Percentiles rank a stretch among this genome's conserved stretches.
Evolutionary conservation across 1,284 basidiomycete genomes (phyloP).

Genomic region (Malassezia dermatis): DNA sequence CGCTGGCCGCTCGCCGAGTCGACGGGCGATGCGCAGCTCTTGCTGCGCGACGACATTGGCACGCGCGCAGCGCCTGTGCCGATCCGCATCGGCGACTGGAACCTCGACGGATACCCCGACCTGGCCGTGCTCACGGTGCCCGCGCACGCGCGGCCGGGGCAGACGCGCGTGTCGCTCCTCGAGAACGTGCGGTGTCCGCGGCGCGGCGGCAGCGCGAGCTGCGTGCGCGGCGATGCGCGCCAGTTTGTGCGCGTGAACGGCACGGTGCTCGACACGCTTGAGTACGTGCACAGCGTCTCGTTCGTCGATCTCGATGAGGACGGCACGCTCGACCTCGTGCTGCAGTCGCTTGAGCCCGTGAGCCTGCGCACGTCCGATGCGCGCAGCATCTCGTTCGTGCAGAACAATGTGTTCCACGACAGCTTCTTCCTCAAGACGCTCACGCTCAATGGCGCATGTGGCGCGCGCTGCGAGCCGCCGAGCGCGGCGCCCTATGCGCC

Average conservation of each 20-base stretch:
- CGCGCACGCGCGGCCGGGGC: slow-evolving; percentile 40
- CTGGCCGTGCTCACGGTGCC: slow-evolving; percentile 59
- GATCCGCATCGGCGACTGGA: slow-evolving; percentile 75
- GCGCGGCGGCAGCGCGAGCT: slow-evolving; percentile 34
- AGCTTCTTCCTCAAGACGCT: slow-evolving; percentile 83
- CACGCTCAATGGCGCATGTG: slow-evolving; percentile 85
- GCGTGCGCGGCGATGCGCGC: neutral
- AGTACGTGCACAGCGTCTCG: slow-evolving; percentile 67
- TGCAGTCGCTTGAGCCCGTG: slow-evolving; percentile 56
- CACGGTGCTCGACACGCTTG: slow-evolving; percentile 56
- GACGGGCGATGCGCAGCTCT: slow-evolving; percentile 52
- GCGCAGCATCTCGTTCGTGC: slow-evolving; percentile 62
- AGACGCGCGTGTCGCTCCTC: slow-evolving; percentile 59
- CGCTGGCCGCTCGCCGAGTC: slow-evolving; percentile 1
- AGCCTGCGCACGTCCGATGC: slow-evolving; percentile 23
- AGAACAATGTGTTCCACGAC: slow-evolving; percentile 97
- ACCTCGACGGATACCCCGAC: slow-evolving; percentile 92
- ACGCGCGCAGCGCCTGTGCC: slow-evolving; percentile 60
- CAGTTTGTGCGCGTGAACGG: neutral
- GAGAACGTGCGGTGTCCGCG: slow-evolving; percentile 62
- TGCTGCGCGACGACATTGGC: slow-evolving; percentile 60
- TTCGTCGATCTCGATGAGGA: slow-evolving; percentile 95
- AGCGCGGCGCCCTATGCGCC: slow-evolving; percentile 54
- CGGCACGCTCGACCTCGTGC: slow-evolving; percentile 80
- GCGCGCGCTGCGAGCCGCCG: slow-evolving; percentile 58